phyloP scores from a whole-genome alignment of 192 early-diverging fungal genomes.

The Mortierella hygrophila region DNA sequence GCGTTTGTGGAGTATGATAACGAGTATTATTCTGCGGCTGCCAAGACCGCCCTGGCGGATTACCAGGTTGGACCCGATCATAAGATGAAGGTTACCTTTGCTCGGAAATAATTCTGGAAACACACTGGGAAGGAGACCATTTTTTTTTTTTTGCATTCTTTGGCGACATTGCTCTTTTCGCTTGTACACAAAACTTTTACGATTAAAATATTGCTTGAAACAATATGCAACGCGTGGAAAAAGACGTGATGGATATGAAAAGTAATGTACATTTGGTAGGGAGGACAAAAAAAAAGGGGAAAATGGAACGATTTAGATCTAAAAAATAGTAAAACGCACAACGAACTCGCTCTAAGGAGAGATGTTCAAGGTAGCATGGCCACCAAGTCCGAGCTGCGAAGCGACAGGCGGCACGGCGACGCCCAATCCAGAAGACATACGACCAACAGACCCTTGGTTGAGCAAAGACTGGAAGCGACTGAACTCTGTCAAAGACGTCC shows the following conservation, averaged over 20 bases:
- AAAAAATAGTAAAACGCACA: background rate
- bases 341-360: background rate
- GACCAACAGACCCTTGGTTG: background rate
- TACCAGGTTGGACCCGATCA: slow-evolving; percentile 74
- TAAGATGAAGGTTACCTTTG: slow-evolving; percentile 88
- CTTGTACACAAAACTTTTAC: background rate
- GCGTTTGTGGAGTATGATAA: slow-evolving; percentile 97
- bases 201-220: background rate
- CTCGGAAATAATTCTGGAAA: slow-evolving; percentile 70
- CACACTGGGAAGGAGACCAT: background rate
- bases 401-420: background rate
- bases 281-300: background rate
- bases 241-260: background rate
- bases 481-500: slow-evolving; percentile 43
- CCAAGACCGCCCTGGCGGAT: slow-evolving; percentile 78
- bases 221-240: background rate
- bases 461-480: slow-evolving; percentile 29
- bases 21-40: slow-evolving; percentile 85
- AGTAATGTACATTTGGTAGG: background rate
- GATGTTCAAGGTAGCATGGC: background rate
- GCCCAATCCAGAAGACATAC: background rate
- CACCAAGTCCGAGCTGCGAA: background rate
- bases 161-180: background rate
- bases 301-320: background rate
- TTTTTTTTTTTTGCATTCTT: background rate